phyloP scores from a whole-genome alignment of 192 early-diverging fungal species.

The Jimgerdemannia lactiflua region DNA sequence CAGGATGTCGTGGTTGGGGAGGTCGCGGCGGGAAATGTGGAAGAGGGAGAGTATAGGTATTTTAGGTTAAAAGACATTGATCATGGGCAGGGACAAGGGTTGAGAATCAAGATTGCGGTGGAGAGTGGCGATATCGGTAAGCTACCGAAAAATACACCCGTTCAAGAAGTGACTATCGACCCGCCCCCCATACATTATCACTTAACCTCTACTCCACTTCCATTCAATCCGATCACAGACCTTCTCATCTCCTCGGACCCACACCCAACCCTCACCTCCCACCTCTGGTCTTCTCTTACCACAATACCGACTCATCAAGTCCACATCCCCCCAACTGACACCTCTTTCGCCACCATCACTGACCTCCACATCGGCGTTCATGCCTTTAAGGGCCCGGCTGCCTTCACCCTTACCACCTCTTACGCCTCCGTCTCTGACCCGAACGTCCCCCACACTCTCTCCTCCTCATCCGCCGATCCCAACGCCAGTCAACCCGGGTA shows the following conservation, averaged over 20 bases:
- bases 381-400: slow-evolving; percentile 17
- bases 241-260: slow-evolving; percentile 27
- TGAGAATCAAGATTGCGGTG: slow-evolving; percentile 11
- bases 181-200: no score
- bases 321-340: slow-evolving; percentile 25
- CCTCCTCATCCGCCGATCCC: slow-evolving; percentile 3
- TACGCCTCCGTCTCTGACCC: background rate
- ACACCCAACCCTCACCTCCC: slow-evolving; percentile 35
- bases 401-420: slow-evolving; percentile 2
- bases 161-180: background rate
- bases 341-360: slow-evolving; percentile 29
- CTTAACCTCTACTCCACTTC: no score
- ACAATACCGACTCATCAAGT: slow-evolving; percentile 22
- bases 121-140: slow-evolving; percentile 25
- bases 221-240: slow-evolving; percentile 22
- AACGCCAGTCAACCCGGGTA: slow-evolving; percentile 23
- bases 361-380: slow-evolving; percentile 40
- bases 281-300: slow-evolving; percentile 44
- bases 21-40: background rate
- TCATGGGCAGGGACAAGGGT: background rate
- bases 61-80: slow-evolving; percentile 10
- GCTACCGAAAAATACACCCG: background rate
- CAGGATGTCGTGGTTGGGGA: slow-evolving; percentile 14
- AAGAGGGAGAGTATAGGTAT: slow-evolving; percentile 6
- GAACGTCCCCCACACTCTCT: slow-evolving; percentile 4